These are phyloP conservation scores for Mariannaea elegans DNA, from an alignment of 2,329 filamentous ascomycete species.

Conservation along the genomic window DNA sequence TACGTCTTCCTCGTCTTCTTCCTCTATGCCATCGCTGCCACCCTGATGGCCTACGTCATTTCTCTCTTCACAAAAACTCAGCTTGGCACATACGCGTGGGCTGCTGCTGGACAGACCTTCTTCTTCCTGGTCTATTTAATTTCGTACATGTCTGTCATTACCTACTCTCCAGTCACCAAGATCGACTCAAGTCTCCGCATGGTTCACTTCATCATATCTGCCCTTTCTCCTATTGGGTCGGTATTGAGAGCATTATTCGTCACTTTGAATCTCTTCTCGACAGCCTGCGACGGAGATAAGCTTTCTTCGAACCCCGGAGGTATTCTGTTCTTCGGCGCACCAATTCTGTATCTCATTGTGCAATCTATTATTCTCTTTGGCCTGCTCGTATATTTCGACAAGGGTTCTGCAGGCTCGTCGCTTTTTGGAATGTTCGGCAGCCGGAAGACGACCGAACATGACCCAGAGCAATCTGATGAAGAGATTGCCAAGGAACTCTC, in stretches of 20 bases:
- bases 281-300: conserved; percentile 73
- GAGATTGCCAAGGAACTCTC: conserved; percentile 73
- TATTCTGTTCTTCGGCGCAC: conserved; percentile 80
- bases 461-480: conserved; percentile 55
- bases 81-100: conserved; percentile 84
- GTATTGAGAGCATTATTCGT: conserved; percentile 79
- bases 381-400: conserved; percentile 82
- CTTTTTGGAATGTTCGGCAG: conserved; percentile 53
- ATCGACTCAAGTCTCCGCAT: conserved; percentile 74
- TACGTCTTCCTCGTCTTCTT: conserved; percentile 85
- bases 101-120: conserved; percentile 78
- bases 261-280: conserved; percentile 83
- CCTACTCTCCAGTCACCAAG: conserved; percentile 74
- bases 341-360: conserved; percentile 82
- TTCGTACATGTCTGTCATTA: conserved; percentile 75
- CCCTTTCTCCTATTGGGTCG: conserved; percentile 80
- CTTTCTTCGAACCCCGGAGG: conserved; percentile 74
- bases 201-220: conserved; percentile 78
- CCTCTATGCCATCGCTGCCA: conserved; percentile 82
- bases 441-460: conserved; percentile 38
- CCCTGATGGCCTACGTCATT: conserved; percentile 79
- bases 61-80: conserved; percentile 83
- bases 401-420: conserved; percentile 70
- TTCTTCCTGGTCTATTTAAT: conserved; percentile 78
- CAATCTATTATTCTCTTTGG: conserved; percentile 77